Percentiles rank a stretch among this genome's conserved stretches.
These are phyloP conservation scores for Dorcoceras hygrometricum DNA, from an alignment of 257 asterid genomes.

Conservation along the genomic window DNA sequence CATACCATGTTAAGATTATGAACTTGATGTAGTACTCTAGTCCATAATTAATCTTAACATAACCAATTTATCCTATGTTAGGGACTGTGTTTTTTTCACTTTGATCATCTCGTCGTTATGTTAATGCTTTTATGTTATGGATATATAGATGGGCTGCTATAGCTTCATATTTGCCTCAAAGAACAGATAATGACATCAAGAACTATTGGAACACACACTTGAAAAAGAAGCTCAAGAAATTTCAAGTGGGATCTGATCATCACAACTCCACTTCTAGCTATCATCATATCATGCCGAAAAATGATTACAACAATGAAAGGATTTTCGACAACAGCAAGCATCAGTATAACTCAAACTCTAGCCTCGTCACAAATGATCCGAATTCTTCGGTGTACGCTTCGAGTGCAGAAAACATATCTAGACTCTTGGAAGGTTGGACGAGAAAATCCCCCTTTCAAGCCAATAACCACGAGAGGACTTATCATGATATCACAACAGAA, in stretches of 20 bases:
- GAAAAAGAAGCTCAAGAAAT: constrained; percentile 76
- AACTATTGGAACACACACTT: constrained; percentile 97
- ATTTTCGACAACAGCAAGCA: constrained; percentile 17
- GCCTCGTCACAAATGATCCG: constrained; percentile 14
- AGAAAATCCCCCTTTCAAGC: constrained; percentile 45
- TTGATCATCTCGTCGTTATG: neutral
- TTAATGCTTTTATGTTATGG: neutral
- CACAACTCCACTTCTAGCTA: constrained; percentile 14
- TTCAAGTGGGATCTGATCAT: constrained; percentile 32
- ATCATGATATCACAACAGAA: constrained; percentile 14
- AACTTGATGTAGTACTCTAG: too few species aligned
- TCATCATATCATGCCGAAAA: constrained; percentile 40
- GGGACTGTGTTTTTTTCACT: neutral
- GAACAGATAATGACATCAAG: constrained; percentile 96
- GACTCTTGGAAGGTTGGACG: constrained; percentile 96
- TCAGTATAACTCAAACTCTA: constrained; percentile 12
- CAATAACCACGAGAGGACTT: constrained; percentile 11
- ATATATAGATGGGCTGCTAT: constrained; percentile 98
- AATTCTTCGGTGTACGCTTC: constrained; percentile 72
- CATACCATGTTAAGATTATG: too few species aligned
- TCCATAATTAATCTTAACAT: too few species aligned
- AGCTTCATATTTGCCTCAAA: constrained; percentile 88
- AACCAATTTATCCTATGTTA: too few species aligned
- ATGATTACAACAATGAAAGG: constrained; percentile 8
- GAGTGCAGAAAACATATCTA: constrained; percentile 81